These are phyloP conservation scores for Cicer bijugum DNA, from an alignment of 306 rosid genomes.

Conservation along the genomic window DNA sequence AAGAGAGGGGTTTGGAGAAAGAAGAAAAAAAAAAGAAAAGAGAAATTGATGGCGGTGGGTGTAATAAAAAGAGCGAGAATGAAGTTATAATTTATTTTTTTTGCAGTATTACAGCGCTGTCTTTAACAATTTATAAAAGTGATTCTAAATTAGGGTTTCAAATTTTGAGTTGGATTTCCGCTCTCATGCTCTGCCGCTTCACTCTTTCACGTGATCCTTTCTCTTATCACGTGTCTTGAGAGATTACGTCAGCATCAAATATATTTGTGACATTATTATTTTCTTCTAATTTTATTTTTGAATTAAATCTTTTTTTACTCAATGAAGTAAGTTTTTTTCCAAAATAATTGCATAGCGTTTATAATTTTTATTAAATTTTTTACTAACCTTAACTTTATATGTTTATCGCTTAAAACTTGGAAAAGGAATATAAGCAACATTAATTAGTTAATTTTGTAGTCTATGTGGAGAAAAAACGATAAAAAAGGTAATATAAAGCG, in stretches of 20 bases:
- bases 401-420: no score
- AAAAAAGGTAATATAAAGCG: no score
- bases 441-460: no score
- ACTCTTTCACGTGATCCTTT: slow-evolving; percentile 10
- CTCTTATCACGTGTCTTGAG: background rate
- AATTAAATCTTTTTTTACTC: no score
- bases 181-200: background rate
- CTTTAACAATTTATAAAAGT: slow-evolving; percentile 1
- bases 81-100: background rate
- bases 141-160: slow-evolving; percentile 13
- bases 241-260: background rate
- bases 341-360: no score
- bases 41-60: slow-evolving; percentile 19
- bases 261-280: no score
- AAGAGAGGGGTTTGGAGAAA: slow-evolving; percentile 48
- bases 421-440: no score
- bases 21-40: background rate
- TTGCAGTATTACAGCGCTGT: background rate
- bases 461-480: no score
- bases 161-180: background rate
- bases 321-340: no score
- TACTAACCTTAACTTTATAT: no score
- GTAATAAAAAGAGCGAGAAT: background rate
- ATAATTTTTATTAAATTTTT: no score
- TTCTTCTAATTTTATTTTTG: no score